Percentiles rank a stretch among this genome's conserved stretches.
These are phyloP conservation scores for Amphibolis antarctica DNA, from an alignment of 106 monocot species.

Conservation along the genomic window DNA sequence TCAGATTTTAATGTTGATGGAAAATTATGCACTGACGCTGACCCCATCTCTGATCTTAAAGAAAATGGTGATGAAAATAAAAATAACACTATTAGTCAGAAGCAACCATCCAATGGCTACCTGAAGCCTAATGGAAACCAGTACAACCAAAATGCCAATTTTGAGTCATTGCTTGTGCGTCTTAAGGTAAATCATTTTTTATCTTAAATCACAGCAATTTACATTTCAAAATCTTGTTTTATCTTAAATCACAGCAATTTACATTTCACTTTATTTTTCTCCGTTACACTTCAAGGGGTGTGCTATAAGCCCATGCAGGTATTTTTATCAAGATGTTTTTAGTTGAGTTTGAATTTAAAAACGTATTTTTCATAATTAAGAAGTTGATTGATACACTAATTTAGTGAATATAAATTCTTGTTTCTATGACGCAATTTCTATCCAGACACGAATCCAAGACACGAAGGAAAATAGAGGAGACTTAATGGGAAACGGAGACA, in stretches of 20 bases:
- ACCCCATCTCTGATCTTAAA: conserved; percentile 28
- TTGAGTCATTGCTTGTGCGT: conserved; percentile 72
- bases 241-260: neutral
- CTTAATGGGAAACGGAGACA: neutral
- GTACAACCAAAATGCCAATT: conserved; percentile 44
- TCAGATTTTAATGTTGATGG: conserved; percentile 44
- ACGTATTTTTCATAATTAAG: no score
- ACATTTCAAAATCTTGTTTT: no score
- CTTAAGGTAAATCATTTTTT: conserved; percentile 80
- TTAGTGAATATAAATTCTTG: neutral
- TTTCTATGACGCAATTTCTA: neutral
- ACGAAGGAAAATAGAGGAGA: neutral
- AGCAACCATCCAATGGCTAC: conserved; percentile 22
- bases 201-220: neutral
- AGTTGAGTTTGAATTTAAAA: no score
- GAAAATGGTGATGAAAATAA: conserved; percentile 35
- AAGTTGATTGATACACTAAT: no score
- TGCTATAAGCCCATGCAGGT: no score
- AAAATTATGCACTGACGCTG: conserved; percentile 27
- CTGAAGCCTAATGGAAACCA: conserved; percentile 22
- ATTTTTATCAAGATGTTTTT: no score
- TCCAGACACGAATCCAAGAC: conserved; percentile 64
- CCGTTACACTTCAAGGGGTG: no score
- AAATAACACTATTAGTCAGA: conserved; percentile 29
- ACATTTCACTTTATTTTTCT: no score